Conservation (phyloP, 306 rosid species). For the Betula pendula region DNA sequence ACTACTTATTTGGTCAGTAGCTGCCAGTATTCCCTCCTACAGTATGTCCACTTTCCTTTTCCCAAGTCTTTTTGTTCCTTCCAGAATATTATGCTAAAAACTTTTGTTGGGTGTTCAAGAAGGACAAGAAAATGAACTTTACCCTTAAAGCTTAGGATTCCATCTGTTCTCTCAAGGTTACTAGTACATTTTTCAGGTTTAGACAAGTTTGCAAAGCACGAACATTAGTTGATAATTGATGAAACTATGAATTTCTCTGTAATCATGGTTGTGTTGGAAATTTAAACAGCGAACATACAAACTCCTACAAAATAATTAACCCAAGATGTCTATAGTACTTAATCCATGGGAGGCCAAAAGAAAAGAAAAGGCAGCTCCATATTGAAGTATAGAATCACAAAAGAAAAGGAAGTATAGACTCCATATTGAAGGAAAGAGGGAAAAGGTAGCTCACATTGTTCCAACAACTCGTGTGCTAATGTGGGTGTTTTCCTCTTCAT, state of each 20-base stretch:
- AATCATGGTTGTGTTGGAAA: neutral
- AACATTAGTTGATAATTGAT: neutral
- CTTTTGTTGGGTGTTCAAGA: too few species aligned
- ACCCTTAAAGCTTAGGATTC: too few species aligned
- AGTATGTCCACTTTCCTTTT: too few species aligned
- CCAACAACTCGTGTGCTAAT: slow-evolving; percentile 61
- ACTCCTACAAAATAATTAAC: neutral
- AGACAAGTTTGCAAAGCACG: neutral
- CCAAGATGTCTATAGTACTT: too few species aligned
- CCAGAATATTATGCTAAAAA: too few species aligned
- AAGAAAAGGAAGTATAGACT: neutral
- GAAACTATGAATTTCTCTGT: neutral
- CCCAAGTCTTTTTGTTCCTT: too few species aligned
- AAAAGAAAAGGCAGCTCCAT: neutral
- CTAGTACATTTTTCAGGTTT: neutral
- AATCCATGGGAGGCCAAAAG: too few species aligned
- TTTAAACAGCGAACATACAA: neutral
- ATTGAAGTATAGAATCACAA: neutral
- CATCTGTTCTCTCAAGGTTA: too few species aligned
- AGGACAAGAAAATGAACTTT: too few species aligned
- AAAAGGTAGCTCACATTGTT: slow-evolving; percentile 3
- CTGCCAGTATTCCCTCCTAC: too few species aligned
- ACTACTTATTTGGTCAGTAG: too few species aligned
- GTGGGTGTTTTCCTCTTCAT: slow-evolving; percentile 60
- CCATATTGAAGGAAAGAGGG: neutral